A percentile compares a stretch with the other conserved stretches of the same genome.
These are phyloP conservation scores for Backusella tarrabulga DNA, from an alignment of 192 early-diverging fungal genomes.

Conservation along the genomic window DNA sequence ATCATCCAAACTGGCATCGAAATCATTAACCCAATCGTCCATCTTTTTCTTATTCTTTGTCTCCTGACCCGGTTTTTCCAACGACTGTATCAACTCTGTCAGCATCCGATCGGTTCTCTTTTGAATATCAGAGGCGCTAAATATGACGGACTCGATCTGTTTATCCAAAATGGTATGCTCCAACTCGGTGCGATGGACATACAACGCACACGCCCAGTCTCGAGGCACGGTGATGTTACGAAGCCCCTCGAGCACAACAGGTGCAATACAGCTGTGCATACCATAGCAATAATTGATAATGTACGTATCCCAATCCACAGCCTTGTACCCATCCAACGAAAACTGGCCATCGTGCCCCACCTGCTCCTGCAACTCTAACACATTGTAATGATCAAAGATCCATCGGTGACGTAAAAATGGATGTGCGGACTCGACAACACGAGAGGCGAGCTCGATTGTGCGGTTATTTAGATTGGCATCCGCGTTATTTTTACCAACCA, in stretches of 20 bases:
- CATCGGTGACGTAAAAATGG: slow-evolving; percentile 34
- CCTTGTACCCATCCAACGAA: background rate
- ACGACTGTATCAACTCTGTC: slow-evolving; percentile 15
- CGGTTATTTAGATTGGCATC: slow-evolving; percentile 15
- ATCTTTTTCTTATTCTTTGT: slow-evolving; percentile 23
- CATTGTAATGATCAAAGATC: slow-evolving; percentile 27
- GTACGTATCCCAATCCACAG: slow-evolving; percentile 31
- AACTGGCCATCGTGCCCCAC: slow-evolving; percentile 18
- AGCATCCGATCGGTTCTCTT: slow-evolving; percentile 36
- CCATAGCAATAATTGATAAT: slow-evolving; percentile 29
- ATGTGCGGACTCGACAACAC: slow-evolving; percentile 26
- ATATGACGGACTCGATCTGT: slow-evolving; percentile 34
- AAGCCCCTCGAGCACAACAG: slow-evolving; percentile 10
- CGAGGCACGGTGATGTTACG: slow-evolving; percentile 20
- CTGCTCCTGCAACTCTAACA: slow-evolving; percentile 5
- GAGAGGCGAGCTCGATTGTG: slow-evolving; percentile 17
- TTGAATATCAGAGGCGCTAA: slow-evolving; percentile 32
- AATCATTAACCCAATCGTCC: slow-evolving; percentile 39
- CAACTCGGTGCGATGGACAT: slow-evolving; percentile 2
- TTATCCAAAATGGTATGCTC: slow-evolving; percentile 24
- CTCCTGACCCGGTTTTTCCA: slow-evolving; percentile 31
- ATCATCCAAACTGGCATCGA: slow-evolving; percentile 40
- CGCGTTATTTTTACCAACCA: slow-evolving; percentile 13
- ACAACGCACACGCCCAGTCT: slow-evolving; percentile 34
- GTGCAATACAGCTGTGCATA: slow-evolving; percentile 27